These are phyloP conservation scores for Tephrocybe sp. DNA, from an alignment of 768 basidiomycete genomes.

Conservation along the genomic window DNA sequence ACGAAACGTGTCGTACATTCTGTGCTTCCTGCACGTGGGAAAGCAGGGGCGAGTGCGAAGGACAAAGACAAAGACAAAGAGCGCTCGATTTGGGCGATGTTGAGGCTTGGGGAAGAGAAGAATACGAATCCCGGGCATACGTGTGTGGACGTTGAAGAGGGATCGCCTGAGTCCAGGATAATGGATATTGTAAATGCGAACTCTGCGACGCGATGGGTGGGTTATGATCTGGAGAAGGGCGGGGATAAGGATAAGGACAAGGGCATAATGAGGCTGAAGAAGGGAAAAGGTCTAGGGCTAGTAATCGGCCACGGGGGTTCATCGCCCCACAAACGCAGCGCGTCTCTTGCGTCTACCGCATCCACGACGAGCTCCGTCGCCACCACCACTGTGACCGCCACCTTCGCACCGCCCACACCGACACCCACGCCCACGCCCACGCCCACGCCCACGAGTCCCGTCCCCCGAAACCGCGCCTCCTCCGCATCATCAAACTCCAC, in stretches of 20 bases:
- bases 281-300: slow-evolving; percentile 9
- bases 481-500: slow-evolving; percentile 16
- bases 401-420: not conserved
- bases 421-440: not conserved
- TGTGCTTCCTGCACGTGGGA: slow-evolving; percentile 4
- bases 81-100: slow-evolving; percentile 7
- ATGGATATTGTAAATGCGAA: slow-evolving; percentile 12
- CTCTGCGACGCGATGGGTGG: not conserved
- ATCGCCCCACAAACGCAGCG: slow-evolving; percentile 16
- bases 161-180: slow-evolving; percentile 9
- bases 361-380: slow-evolving; percentile 5
- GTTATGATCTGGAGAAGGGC: not conserved
- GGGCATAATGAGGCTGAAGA: slow-evolving; percentile 4
- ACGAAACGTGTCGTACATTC: slow-evolving; percentile 6
- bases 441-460: not conserved
- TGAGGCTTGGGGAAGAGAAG: slow-evolving; percentile 3
- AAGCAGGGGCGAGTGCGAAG: slow-evolving; percentile 1
- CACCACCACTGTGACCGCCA: slow-evolving; percentile 13
- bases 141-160: slow-evolving; percentile 1
- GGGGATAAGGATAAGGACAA: slow-evolving; percentile 1
- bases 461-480: slow-evolving; percentile 12
- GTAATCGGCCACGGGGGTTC: slow-evolving; percentile 9
- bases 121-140: not conserved
- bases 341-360: slow-evolving; percentile 15
- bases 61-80: slow-evolving; percentile 10